Conservation (phyloP, 1,139 yeast genomes). For the Protomyces inouyei region DNA sequence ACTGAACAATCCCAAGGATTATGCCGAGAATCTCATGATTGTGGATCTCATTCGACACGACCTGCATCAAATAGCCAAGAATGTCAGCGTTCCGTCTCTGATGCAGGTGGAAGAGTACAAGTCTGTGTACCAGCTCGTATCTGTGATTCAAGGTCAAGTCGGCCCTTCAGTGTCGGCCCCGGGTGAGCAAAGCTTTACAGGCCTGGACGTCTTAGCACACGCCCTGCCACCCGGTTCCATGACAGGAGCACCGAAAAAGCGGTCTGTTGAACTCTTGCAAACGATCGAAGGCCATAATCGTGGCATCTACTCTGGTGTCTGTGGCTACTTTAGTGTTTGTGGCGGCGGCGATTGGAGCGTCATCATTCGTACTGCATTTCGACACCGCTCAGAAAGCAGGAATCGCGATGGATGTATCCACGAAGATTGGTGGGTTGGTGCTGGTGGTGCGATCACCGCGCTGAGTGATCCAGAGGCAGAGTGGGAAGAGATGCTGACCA, state of each 20-base stretch:
- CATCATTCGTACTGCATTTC: slow-evolving; percentile 75
- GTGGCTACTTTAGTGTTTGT: slow-evolving; percentile 90
- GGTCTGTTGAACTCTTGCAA: slow-evolving; percentile 80
- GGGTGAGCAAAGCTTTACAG: slow-evolving; percentile 46
- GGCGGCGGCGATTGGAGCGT: slow-evolving; percentile 93
- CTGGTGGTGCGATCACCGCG: slow-evolving; percentile 97
- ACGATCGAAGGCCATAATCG: slow-evolving; percentile 48
- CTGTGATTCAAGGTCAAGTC: slow-evolving; percentile 71
- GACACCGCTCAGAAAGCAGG: slow-evolving; percentile 57
- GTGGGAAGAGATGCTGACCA: slow-evolving; percentile 87
- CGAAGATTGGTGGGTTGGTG: slow-evolving; percentile 75
- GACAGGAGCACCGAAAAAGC: slow-evolving; percentile 98
- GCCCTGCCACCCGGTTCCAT: slow-evolving; percentile 97
- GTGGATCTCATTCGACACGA: slow-evolving; percentile 94
- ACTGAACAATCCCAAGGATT: slow-evolving; percentile 80
- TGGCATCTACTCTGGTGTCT: slow-evolving; percentile 90
- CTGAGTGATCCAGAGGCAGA: slow-evolving; percentile 75
- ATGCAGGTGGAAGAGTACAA: slow-evolving; percentile 92
- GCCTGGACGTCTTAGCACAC: slow-evolving; percentile 70
- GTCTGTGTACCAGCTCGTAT: slow-evolving; percentile 85
- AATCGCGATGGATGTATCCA: slow-evolving; percentile 33
- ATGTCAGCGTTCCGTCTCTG: slow-evolving; percentile 67
- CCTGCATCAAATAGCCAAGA: slow-evolving; percentile 55
- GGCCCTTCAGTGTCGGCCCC: slow-evolving; percentile 6
- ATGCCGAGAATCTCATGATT: slow-evolving; percentile 95